Percentiles rank a stretch among this genome's conserved stretches.
Evolutionary conservation across 2,329 filamentous ascomycete genomes (phyloP).

Genomic region (Aspergillus pseudotamarii): DNA sequence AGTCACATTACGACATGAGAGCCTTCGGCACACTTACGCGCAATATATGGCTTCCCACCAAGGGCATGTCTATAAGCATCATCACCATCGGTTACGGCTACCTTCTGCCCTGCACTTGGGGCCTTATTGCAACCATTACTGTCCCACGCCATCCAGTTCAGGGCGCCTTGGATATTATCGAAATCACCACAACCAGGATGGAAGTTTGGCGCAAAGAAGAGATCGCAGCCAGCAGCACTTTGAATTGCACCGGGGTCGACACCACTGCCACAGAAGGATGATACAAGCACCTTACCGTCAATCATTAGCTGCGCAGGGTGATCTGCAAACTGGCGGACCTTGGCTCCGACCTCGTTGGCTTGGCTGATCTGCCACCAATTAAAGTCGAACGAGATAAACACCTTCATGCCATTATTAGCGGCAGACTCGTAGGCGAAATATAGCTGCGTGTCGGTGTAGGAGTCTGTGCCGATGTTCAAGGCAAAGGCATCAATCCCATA

Average conservation of each 20-base stretch:
- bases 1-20: not conserved
- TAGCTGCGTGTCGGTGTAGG: slow-evolving; percentile 27
- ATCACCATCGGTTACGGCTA: slow-evolving; percentile 47
- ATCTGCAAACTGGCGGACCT: slow-evolving; percentile 51
- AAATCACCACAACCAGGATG: slow-evolving; percentile 40
- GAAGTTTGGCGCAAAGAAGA: slow-evolving; percentile 57
- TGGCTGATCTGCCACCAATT: slow-evolving; percentile 49
- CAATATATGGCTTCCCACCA: slow-evolving; percentile 52
- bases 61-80: slow-evolving; percentile 35
- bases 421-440: slow-evolving; percentile 54
- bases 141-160: slow-evolving; percentile 50
- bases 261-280: slow-evolving; percentile 55
- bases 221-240: slow-evolving; percentile 44
- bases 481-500: too few species aligned
- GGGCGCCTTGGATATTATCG: slow-evolving; percentile 15
- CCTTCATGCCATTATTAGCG: slow-evolving; percentile 51
- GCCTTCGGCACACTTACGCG: slow-evolving; percentile 35
- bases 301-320: slow-evolving; percentile 52
- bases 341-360: slow-evolving; percentile 46
- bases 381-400: slow-evolving; percentile 62
- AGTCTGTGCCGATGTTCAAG: too few species aligned
- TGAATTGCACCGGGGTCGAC: slow-evolving; percentile 48
- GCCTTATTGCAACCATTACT: slow-evolving; percentile 51
- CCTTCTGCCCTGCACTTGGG: slow-evolving; percentile 39
- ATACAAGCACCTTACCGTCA: slow-evolving; percentile 55